Percentiles rank a stretch among this genome's conserved stretches.
phyloP scores from a whole-genome alignment of 139 green algal genomes.

The Micractinium conductrix region DNA sequence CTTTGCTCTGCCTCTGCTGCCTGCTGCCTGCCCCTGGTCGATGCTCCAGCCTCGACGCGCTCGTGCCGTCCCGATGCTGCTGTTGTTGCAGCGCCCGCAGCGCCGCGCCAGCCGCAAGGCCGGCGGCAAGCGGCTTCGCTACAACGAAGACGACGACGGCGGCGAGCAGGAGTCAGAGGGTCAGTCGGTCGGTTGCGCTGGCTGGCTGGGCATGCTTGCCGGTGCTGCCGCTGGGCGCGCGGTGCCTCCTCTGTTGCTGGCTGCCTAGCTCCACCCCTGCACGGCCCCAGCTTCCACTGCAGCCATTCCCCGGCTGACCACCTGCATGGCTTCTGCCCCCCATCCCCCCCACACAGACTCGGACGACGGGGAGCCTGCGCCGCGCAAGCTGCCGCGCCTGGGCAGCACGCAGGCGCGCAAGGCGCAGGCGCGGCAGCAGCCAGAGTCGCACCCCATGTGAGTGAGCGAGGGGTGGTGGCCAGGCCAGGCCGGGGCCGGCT shows the following conservation, averaged over 20 bases:
- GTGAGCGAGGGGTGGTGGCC: neutral
- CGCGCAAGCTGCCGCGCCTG: slow-evolving; percentile 22
- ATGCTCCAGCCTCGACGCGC: too few species aligned
- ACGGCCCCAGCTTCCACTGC: neutral
- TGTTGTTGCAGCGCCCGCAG: slow-evolving; percentile 31
- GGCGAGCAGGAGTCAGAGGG: neutral
- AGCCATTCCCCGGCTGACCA: neutral
- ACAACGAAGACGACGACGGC: slow-evolving; percentile 13
- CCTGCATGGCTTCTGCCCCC: neutral
- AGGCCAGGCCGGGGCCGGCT: too few species aligned
- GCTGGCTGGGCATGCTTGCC: neutral
- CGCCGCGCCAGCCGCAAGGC: neutral
- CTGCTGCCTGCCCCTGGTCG: too few species aligned
- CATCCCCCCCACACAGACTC: neutral
- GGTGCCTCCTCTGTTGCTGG: too few species aligned
- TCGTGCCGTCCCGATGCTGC: too few species aligned
- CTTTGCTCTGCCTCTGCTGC: too few species aligned
- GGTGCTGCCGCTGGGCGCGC: too few species aligned
- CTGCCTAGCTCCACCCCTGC: neutral
- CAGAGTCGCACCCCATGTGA: slow-evolving; percentile 34
- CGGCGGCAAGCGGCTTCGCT: slow-evolving; percentile 22
- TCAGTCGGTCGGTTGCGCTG: neutral
- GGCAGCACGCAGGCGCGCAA: slow-evolving; percentile 23
- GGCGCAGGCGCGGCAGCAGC: slow-evolving; percentile 21
- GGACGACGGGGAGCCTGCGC: neutral